Conservation (phyloP, 2,329 filamentous ascomycete genomes). For the Botrytis porri region DNA sequence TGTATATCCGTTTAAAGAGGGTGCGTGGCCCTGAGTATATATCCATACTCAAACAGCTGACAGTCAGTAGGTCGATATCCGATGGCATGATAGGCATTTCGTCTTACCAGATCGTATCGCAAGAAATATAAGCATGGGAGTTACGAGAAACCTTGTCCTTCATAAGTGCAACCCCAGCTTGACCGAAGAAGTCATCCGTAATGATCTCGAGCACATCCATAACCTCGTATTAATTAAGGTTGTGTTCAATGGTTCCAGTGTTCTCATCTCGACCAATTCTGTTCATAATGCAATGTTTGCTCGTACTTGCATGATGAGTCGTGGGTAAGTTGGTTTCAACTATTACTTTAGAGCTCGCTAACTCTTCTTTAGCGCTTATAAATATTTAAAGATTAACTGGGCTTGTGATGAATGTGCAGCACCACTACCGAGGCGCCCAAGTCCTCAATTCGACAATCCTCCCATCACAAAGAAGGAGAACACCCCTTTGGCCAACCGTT, state of each 20-base stretch:
- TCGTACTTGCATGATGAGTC: slow-evolving; percentile 71
- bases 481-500: slow-evolving; percentile 54
- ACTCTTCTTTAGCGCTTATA: slow-evolving; percentile 56
- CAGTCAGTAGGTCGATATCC: slow-evolving; percentile 56
- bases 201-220: slow-evolving; percentile 80
- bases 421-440: slow-evolving; percentile 33
- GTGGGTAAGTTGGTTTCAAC: slow-evolving; percentile 22
- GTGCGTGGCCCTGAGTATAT: slow-evolving; percentile 45
- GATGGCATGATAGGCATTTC: slow-evolving; percentile 71
- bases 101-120: slow-evolving; percentile 60
- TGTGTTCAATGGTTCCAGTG: slow-evolving; percentile 55
- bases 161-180: slow-evolving; percentile 55
- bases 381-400: slow-evolving; percentile 67
- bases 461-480: slow-evolving; percentile 40
- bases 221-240: slow-evolving; percentile 70
- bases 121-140: slow-evolving; percentile 61
- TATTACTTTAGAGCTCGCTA: slow-evolving; percentile 26
- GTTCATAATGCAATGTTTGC: slow-evolving; percentile 74
- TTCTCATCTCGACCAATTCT: slow-evolving; percentile 72
- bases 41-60: neutral
- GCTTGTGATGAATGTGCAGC: slow-evolving; percentile 67
- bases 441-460: slow-evolving; percentile 32
- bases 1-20: slow-evolving; percentile 67
- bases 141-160: slow-evolving; percentile 72
- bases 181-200: slow-evolving; percentile 62